Evolutionary conservation across 192 early-diverging fungal species (phyloP).

Genomic region (Phycomyces blakesleeanus): DNA sequence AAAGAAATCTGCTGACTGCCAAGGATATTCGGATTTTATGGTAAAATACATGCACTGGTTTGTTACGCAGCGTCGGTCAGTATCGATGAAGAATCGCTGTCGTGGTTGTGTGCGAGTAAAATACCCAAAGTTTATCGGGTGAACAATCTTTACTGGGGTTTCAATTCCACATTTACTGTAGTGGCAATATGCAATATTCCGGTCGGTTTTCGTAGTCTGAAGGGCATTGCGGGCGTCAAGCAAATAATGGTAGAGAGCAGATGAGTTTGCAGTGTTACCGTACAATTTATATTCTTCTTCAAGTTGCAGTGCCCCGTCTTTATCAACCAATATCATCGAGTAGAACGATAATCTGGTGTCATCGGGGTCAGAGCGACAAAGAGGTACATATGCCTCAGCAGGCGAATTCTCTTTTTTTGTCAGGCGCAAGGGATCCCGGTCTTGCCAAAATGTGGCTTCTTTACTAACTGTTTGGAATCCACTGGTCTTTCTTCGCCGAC

Average conservation of each 20-base stretch:
- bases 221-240: slow-evolving; percentile 44
- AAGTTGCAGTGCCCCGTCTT: slow-evolving; percentile 41
- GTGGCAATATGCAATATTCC: slow-evolving; percentile 45
- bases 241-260: slow-evolving; percentile 43
- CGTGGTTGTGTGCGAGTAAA: slow-evolving; percentile 49
- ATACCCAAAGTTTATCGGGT: slow-evolving; percentile 59
- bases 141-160: slow-evolving; percentile 45
- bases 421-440: slow-evolving; percentile 40
- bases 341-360: slow-evolving; percentile 29
- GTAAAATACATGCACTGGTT: slow-evolving; percentile 62
- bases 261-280: slow-evolving; percentile 23
- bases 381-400: slow-evolving; percentile 52
- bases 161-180: slow-evolving; percentile 53
- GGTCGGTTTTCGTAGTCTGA: slow-evolving; percentile 39
- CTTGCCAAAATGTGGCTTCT: slow-evolving; percentile 43
- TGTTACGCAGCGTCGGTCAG: slow-evolving; percentile 38
- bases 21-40: slow-evolving; percentile 14
- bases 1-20: slow-evolving; percentile 33
- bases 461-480: slow-evolving; percentile 23
- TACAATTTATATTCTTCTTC: slow-evolving; percentile 17
- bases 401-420: slow-evolving; percentile 53
- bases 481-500: neutral
- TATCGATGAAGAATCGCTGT: slow-evolving; percentile 55
- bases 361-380: slow-evolving; percentile 6
- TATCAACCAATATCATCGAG: slow-evolving; percentile 54